These are phyloP conservation scores for Metschnikowia aberdeeniae DNA, from an alignment of 805 yeast species.

Conservation along the genomic window DNA sequence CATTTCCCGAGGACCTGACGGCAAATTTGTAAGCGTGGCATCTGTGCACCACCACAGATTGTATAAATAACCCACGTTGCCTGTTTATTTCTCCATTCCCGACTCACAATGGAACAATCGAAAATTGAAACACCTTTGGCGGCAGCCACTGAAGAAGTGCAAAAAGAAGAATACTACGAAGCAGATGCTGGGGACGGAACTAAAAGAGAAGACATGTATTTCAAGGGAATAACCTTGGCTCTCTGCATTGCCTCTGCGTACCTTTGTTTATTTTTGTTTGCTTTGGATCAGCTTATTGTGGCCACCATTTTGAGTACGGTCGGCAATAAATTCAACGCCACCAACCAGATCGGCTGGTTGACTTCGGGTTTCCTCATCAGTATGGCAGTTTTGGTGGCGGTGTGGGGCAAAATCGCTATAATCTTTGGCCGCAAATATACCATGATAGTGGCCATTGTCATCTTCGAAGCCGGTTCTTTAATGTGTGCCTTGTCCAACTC, in stretches of 20 bases:
- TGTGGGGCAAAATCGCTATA: slow-evolving; percentile 36
- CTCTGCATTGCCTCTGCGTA: slow-evolving; percentile 26
- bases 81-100: too few relatives aligned
- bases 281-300: slow-evolving; percentile 40
- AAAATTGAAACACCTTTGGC: neutral
- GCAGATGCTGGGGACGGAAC: slow-evolving; percentile 44
- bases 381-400: slow-evolving; percentile 31
- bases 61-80: too few relatives aligned
- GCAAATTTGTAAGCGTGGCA: too few relatives aligned
- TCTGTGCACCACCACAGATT: too few relatives aligned
- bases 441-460: slow-evolving; percentile 21
- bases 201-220: slow-evolving; percentile 33
- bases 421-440: slow-evolving; percentile 35
- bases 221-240: slow-evolving; percentile 25
- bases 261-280: slow-evolving; percentile 31
- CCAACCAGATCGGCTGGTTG: slow-evolving; percentile 36
- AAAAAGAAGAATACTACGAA: slow-evolving; percentile 23
- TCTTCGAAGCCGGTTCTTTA: slow-evolving; percentile 34
- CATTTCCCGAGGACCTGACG: neutral
- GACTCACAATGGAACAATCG: too few relatives aligned
- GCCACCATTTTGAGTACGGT: slow-evolving; percentile 32
- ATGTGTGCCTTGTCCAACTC: slow-evolving; percentile 33
- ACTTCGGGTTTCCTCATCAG: slow-evolving; percentile 35
- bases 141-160: neutral
- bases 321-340: slow-evolving; percentile 33